Evolutionary conservation across 2,329 filamentous ascomycete species (phyloP), one percentile per base, ranked within the genome.

Genomic region (Pestalotiopsis sp.): DNA sequence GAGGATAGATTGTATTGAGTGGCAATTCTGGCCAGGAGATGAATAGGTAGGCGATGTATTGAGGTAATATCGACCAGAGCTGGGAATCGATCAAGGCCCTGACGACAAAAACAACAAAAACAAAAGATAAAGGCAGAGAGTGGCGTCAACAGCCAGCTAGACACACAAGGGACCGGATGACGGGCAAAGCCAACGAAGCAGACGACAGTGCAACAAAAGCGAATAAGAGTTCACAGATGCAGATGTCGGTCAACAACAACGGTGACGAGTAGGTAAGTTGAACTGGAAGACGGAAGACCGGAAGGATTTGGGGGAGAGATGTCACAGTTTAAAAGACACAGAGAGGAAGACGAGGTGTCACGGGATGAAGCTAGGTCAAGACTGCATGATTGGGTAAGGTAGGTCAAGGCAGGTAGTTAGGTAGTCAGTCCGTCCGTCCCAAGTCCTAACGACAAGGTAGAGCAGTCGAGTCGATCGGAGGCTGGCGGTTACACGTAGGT

Each of bases 161-260:
- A 20, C 13, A 41, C 59, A 62, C 59, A 62, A 62, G 31, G 59
- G 31, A 62, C 31, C 31, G 31, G 59, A 39, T n/a, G 56, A 23
- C 25, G 39, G 36, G 49, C 49, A 66, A 56, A 66, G 63, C n/a
- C 49, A 56, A 38, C 1, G 49, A 17, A 66, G 41, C 63, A 58
- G 31, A 45, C 57, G 63, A 31, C 63, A n/a, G 20, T 14, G 36
- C 25, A 12, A 66, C 25, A 58, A 36, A 2, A 31, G 63, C 63
- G 63, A 66, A 66, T 66, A 49, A 58, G 49, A 57, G 63, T 58
- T 66, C 41, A 66, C 63, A 27, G 31, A 57, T 45, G n/a, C 25
- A 56, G 27, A 49, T 36, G 49, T 66, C 63, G 63, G 63, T 66
- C 36, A 66, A 36, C 31, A 36, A 36, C 31, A 36, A 66, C 36